Percentiles rank a stretch among this genome's conserved stretches.
Conservation (phyloP, 192 early-diverging fungal genomes). For the Backusella australiensis region DNA sequence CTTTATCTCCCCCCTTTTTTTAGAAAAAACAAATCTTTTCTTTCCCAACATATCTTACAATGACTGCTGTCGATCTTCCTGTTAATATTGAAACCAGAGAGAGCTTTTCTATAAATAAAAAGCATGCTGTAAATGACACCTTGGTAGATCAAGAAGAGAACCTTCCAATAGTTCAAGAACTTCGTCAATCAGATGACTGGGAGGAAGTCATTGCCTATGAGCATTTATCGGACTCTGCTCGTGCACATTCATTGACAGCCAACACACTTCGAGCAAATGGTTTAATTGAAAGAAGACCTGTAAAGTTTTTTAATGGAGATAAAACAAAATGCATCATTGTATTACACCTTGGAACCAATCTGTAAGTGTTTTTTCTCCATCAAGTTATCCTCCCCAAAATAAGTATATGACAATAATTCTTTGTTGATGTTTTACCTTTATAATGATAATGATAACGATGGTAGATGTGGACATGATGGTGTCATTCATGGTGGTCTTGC, state of each 20-base stretch:
- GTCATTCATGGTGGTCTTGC: conserved; percentile 79
- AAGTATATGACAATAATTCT: neutral
- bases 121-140: neutral
- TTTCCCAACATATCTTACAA: neutral
- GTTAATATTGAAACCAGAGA: neutral
- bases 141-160: conserved; percentile 15
- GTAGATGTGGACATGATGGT: conserved; percentile 67
- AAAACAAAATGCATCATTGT: conserved; percentile 50
- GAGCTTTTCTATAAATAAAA: neutral
- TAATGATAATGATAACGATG: neutral
- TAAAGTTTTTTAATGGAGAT: conserved; percentile 54
- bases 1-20: neutral
- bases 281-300: conserved; percentile 49
- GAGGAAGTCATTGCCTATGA: conserved; percentile 35
- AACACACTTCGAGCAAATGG: conserved; percentile 47
- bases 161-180: neutral
- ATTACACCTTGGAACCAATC: conserved; percentile 62
- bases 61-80: neutral
- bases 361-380: conserved; percentile 31
- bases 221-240: conserved; percentile 23
- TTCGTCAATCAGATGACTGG: conserved; percentile 20
- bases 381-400: neutral
- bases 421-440: conserved; percentile 1
- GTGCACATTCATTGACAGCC: conserved; percentile 34
- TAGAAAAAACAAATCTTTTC: neutral